A percentile compares a stretch with the other conserved stretches of the same genome.
Conservation (phyloP, 129 eudicot genomes). For the Scalesia atractyloides region DNA sequence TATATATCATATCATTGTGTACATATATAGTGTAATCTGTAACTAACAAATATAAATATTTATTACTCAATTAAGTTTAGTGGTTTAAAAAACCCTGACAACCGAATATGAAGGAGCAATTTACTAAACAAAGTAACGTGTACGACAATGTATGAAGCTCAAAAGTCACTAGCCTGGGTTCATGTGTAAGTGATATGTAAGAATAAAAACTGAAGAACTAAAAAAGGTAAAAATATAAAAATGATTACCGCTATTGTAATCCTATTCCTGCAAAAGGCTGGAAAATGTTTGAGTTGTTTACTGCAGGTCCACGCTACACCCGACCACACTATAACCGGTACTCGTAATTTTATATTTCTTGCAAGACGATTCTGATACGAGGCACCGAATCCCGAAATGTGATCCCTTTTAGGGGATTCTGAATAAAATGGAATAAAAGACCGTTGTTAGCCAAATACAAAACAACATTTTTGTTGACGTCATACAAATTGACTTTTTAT, state of each 20-base stretch:
- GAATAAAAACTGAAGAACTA: not conserved
- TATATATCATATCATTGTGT: not conserved
- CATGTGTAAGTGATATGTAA: not conserved
- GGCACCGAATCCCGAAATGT: conserved; percentile 40
- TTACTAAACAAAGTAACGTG: not conserved
- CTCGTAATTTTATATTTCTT: conserved; percentile 55
- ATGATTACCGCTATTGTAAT: conserved; percentile 73
- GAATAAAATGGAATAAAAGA: not conserved
- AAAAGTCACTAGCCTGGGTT: conserved; percentile 1
- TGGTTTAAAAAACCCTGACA: not conserved
- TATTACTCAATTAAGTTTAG: not conserved
- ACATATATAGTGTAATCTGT: not conserved
- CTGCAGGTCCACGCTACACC: conserved; percentile 90
- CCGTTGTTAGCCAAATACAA: not conserved
- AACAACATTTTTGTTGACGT: not conserved
- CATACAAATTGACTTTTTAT: not conserved
- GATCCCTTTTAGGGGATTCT: conserved; percentile 67
- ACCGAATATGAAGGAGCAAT: not conserved
- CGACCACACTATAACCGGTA: conserved; percentile 78
- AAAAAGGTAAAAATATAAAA: not conserved
- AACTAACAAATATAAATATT: not conserved
- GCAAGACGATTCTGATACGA: conserved; percentile 56
- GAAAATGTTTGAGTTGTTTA: conserved; percentile 89
- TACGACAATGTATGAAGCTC: not conserved
- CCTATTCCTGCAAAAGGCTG: conserved; percentile 81